Conservation (phyloP, 768 basidiomycete genomes). For the Leccinum longicurvipes region DNA sequence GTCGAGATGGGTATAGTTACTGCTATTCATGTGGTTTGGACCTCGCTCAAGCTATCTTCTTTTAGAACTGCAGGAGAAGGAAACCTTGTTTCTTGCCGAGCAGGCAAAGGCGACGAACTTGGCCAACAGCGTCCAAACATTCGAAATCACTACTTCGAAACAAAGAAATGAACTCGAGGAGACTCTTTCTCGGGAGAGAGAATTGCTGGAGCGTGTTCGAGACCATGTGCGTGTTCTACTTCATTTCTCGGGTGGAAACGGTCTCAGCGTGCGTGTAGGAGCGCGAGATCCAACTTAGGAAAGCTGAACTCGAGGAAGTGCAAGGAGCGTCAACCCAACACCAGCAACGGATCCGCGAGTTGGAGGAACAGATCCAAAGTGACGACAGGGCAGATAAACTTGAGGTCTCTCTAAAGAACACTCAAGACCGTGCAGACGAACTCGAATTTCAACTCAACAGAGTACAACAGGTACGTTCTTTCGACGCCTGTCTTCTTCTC, state of each 20-base stretch:
- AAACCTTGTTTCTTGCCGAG: slow-evolving; percentile 42
- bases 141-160: slow-evolving; percentile 39
- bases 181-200: slow-evolving; percentile 46
- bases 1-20: slow-evolving; percentile 58
- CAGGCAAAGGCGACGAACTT: slow-evolving; percentile 39
- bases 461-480: slow-evolving; percentile 60
- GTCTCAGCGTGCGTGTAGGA: slow-evolving; percentile 43
- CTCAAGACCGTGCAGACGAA: slow-evolving; percentile 79
- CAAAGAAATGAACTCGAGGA: slow-evolving; percentile 41
- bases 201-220: slow-evolving; percentile 34
- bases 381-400: slow-evolving; percentile 78
- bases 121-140: slow-evolving; percentile 38
- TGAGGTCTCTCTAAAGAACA: slow-evolving; percentile 70
- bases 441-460: slow-evolving; percentile 80
- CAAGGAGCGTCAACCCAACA: slow-evolving; percentile 52
- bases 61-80: slow-evolving; percentile 44
- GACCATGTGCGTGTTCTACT: slow-evolving; percentile 30
- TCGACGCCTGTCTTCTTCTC: background rate
- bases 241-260: background rate
- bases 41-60: background rate
- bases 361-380: slow-evolving; percentile 79
- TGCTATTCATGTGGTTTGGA: background rate
- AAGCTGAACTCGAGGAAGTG: slow-evolving; percentile 49
- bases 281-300: slow-evolving; percentile 68
- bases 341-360: slow-evolving; percentile 59